phyloP scores from a whole-genome alignment of 1,284 basidiomycete species.

The Ustilago lituana region DNA sequence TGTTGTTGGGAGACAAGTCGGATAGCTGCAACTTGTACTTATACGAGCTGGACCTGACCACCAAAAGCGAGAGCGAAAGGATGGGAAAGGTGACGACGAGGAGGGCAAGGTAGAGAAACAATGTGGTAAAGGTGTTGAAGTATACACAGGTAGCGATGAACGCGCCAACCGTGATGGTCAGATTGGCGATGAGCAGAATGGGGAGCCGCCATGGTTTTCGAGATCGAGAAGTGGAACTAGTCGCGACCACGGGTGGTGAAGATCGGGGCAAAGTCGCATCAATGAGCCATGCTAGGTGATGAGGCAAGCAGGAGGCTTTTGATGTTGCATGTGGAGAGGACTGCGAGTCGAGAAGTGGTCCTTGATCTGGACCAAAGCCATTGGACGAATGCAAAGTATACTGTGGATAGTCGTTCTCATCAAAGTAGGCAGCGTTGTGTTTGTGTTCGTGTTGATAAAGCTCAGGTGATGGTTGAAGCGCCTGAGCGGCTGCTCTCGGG shows the following conservation, averaged over 20 bases:
- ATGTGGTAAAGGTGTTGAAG: slow-evolving; percentile 35
- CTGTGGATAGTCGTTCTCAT: slow-evolving; percentile 2
- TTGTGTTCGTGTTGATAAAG: slow-evolving; percentile 21
- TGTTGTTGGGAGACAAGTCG: slow-evolving; percentile 4
- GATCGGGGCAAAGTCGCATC: background rate
- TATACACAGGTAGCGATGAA: slow-evolving; percentile 39
- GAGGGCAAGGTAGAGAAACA: slow-evolving; percentile 35
- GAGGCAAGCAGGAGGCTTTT: slow-evolving; percentile 1
- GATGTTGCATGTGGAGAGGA: background rate
- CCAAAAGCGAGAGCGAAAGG: slow-evolving; percentile 20
- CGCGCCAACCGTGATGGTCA: slow-evolving; percentile 7
- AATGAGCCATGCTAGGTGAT: background rate
- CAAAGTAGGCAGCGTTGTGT: slow-evolving; percentile 17
- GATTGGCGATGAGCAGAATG: slow-evolving; percentile 12
- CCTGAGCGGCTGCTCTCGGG: slow-evolving; percentile 17
- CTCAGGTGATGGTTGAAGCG: slow-evolving; percentile 14
- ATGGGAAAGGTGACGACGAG: slow-evolving; percentile 34
- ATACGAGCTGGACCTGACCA: slow-evolving; percentile 1
- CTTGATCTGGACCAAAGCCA: slow-evolving; percentile 11
- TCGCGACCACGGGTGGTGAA: background rate
- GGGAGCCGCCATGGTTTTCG: slow-evolving; percentile 23
- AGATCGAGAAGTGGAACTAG: background rate
- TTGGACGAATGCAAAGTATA: slow-evolving; percentile 8
- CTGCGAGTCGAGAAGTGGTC: slow-evolving; percentile 11
- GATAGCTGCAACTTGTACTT: slow-evolving; percentile 14